Percentiles rank a stretch among this genome's conserved stretches.
Evolutionary conservation across 2,329 filamentous ascomycete genomes (phyloP).

Genomic region (Talaromyces sp.): DNA sequence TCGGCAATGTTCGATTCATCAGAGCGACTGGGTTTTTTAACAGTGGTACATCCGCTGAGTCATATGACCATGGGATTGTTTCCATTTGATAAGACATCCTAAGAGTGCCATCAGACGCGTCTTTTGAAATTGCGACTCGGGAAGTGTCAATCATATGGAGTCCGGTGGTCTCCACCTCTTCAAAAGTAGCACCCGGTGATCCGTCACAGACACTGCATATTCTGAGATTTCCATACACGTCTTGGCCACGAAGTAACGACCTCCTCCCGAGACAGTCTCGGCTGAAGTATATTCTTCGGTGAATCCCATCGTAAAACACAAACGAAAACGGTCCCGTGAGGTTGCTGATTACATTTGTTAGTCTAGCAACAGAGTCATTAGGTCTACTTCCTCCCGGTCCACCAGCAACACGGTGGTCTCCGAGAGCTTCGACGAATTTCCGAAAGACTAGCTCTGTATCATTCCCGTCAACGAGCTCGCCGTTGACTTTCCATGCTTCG

Average conservation of each 20-base stretch:
- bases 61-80: slow-evolving; percentile 21
- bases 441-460: slow-evolving; percentile 70
- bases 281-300: slow-evolving; percentile 69
- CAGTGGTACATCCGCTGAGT: neutral
- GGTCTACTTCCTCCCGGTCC: neutral
- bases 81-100: slow-evolving; percentile 4
- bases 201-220: slow-evolving; percentile 69
- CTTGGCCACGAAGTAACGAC: slow-evolving; percentile 63
- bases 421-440: slow-evolving; percentile 50
- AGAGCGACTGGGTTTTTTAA: slow-evolving; percentile 41
- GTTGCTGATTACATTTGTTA: slow-evolving; percentile 51
- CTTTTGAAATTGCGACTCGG: slow-evolving; percentile 12
- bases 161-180: slow-evolving; percentile 80
- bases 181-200: slow-evolving; percentile 53
- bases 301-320: slow-evolving; percentile 67
- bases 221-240: slow-evolving; percentile 50
- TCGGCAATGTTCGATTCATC: slow-evolving; percentile 42
- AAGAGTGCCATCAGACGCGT: neutral
- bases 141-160: slow-evolving; percentile 65
- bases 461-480: slow-evolving; percentile 61
- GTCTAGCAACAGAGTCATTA: slow-evolving; percentile 25
- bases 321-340: slow-evolving; percentile 87
- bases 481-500: slow-evolving; percentile 78
- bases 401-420: slow-evolving; percentile 19
- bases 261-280: slow-evolving; percentile 83